These are phyloP conservation scores for Umbelopsis vinacea DNA, from an alignment of 192 early-diverging fungal genomes.

Conservation along the genomic window DNA sequence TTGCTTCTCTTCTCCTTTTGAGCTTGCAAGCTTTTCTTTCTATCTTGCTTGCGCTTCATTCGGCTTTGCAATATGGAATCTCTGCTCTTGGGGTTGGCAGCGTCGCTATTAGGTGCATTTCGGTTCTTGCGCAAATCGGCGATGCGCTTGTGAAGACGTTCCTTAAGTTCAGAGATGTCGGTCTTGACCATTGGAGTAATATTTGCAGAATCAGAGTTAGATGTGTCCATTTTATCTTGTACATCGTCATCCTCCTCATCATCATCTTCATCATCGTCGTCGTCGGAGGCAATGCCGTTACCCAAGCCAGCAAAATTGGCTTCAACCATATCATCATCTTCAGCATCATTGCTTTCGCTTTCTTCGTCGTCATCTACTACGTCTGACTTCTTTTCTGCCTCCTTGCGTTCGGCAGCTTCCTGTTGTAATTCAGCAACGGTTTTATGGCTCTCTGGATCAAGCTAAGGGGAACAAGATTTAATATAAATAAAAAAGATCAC, in stretches of 20 bases:
- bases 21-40: slow-evolving; percentile 63
- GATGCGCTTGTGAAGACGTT: slow-evolving; percentile 69
- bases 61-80: slow-evolving; percentile 81
- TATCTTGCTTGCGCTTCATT: slow-evolving; percentile 68
- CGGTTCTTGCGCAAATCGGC: slow-evolving; percentile 62
- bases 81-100: slow-evolving; percentile 57
- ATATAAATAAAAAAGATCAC: too few species aligned
- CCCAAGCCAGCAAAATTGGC: slow-evolving; percentile 5
- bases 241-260: slow-evolving; percentile 36
- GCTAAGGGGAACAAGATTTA: slow-evolving; percentile 40
- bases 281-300: slow-evolving; percentile 23
- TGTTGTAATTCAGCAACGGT: slow-evolving; percentile 71
- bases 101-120: slow-evolving; percentile 59
- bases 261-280: slow-evolving; percentile 35
- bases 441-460: slow-evolving; percentile 83
- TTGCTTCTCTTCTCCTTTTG: slow-evolving; percentile 61
- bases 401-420: slow-evolving; percentile 53
- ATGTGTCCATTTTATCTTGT: slow-evolving; percentile 40
- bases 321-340: slow-evolving; percentile 33
- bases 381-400: slow-evolving; percentile 39
- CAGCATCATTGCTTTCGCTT: slow-evolving; percentile 43
- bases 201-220: slow-evolving; percentile 22
- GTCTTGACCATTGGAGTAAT: slow-evolving; percentile 44
- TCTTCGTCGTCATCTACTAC: slow-evolving; percentile 45
- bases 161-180: slow-evolving; percentile 61